phyloP scores from a whole-genome alignment of 495 filamentous ascomycete genomes.

The Penicillium coprophilum region DNA sequence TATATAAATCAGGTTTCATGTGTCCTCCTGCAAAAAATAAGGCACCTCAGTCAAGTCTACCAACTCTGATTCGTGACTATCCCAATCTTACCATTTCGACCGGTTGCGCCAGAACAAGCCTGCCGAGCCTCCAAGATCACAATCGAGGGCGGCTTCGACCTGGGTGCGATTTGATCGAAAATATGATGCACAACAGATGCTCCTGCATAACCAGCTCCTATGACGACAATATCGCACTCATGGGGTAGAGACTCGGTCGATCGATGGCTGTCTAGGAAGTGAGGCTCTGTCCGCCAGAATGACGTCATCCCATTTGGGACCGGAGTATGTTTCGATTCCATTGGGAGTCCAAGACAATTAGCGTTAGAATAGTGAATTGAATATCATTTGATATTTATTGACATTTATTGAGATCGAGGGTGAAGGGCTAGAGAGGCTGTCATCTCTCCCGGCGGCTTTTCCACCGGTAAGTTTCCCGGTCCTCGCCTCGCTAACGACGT shows the following conservation, averaged over 20 bases:
- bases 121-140: slow-evolving; percentile 80
- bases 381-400: slow-evolving; percentile 1
- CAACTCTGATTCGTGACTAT: background rate
- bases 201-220: slow-evolving; percentile 74
- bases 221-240: slow-evolving; percentile 63
- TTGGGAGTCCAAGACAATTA: background rate
- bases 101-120: slow-evolving; percentile 81
- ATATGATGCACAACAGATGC: slow-evolving; percentile 65
- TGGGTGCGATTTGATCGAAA: slow-evolving; percentile 38
- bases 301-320: slow-evolving; percentile 58
- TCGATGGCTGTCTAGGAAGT: slow-evolving; percentile 53
- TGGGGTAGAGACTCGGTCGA: slow-evolving; percentile 63
- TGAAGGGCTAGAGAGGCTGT: background rate
- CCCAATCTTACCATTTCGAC: slow-evolving; percentile 46
- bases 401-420: too few species aligned
- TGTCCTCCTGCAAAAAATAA: slow-evolving; percentile 31
- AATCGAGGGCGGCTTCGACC: slow-evolving; percentile 42
- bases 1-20: slow-evolving; percentile 39
- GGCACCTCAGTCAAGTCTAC: background rate
- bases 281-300: slow-evolving; percentile 70
- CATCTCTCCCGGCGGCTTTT: slow-evolving; percentile 2
- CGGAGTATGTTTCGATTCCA: slow-evolving; percentile 25
- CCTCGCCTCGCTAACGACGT: background rate
- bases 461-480: slow-evolving; percentile 2
- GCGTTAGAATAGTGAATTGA: background rate